Percentiles rank a stretch among this genome's conserved stretches.
phyloP scores from a whole-genome alignment of 306 rosid genomes.

The Hylodesmum podocarpum region DNA sequence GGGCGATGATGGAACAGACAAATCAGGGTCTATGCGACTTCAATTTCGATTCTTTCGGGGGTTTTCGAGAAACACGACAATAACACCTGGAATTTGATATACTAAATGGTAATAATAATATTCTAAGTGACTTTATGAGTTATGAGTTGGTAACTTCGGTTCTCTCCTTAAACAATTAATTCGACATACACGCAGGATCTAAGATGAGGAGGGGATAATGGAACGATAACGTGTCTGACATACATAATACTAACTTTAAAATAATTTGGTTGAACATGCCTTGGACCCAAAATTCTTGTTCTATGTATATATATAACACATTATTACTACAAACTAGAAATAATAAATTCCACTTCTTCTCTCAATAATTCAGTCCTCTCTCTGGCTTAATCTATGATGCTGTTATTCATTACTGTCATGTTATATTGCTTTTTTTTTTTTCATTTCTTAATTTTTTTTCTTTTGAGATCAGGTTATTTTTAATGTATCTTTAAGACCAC shows the following conservation, averaged over 20 bases:
- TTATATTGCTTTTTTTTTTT: no score
- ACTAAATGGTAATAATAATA: not conserved
- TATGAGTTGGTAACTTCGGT: not conserved
- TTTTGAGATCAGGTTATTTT: no score
- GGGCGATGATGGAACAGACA: not conserved
- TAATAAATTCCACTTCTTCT: not conserved
- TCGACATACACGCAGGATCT: not conserved
- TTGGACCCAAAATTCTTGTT: not conserved
- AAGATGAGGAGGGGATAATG: not conserved
- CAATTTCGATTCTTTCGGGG: not conserved
- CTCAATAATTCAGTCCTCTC: not conserved
- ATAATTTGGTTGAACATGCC: not conserved
- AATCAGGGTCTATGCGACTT: not conserved
- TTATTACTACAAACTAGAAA: no score
- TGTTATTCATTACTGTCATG: not conserved
- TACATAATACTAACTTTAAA: no score
- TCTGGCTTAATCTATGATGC: not conserved
- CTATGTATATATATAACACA: no score
- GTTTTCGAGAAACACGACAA: not conserved
- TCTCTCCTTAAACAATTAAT: not conserved
- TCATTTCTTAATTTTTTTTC: not conserved
- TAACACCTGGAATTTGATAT: not conserved
- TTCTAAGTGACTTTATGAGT: conserved; percentile 2
- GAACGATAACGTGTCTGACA: not conserved
- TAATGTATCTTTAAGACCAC: no score